A percentile compares a stretch with the other conserved stretches of the same genome.
phyloP scores from a whole-genome alignment of 495 filamentous ascomycete species.

The Penicillium fimorum region DNA sequence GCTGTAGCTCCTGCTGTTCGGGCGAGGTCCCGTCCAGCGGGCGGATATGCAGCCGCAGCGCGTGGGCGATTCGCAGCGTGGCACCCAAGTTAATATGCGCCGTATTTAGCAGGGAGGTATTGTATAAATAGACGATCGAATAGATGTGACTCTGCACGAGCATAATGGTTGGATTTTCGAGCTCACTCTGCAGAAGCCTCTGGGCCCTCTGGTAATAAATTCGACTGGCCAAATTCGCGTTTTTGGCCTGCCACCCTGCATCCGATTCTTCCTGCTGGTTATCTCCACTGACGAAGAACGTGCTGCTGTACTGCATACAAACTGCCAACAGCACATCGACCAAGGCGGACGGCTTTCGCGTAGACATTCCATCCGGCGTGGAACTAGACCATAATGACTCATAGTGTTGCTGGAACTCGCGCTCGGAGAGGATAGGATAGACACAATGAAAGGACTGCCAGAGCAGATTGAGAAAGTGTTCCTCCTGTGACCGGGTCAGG shows the following conservation, averaged over 20 bases:
- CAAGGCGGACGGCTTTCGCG: constrained; percentile 49
- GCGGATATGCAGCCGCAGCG: constrained; percentile 48
- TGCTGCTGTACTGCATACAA: constrained; percentile 52
- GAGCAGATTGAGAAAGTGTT: constrained; percentile 47
- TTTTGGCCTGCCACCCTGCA: constrained; percentile 20
- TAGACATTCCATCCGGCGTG: constrained; percentile 14
- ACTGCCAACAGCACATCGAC: constrained; percentile 56
- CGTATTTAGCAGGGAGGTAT: constrained; percentile 50
- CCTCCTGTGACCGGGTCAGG: constrained; percentile 41
- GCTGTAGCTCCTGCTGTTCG: constrained; percentile 34
- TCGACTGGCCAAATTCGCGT: constrained; percentile 46
- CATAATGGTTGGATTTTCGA: constrained; percentile 45
- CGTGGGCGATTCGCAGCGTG: constrained; percentile 48
- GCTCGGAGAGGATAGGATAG: constrained; percentile 44
- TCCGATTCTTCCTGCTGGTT: constrained; percentile 9
- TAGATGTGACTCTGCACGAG: not conserved
- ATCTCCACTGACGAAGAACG: constrained; percentile 19
- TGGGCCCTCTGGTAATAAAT: constrained; percentile 49
- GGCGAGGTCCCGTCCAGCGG: not conserved
- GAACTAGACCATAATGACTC: constrained; percentile 41
- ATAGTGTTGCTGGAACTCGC: constrained; percentile 48
- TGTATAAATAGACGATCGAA: not conserved
- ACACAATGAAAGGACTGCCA: constrained; percentile 46
- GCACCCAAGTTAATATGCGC: constrained; percentile 38
- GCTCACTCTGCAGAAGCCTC: constrained; percentile 41